Percentiles rank a stretch among this genome's conserved stretches.
Evolutionary conservation across 208 protist species (phyloP).

Genomic region (Leishmania aethiopica): DNA sequence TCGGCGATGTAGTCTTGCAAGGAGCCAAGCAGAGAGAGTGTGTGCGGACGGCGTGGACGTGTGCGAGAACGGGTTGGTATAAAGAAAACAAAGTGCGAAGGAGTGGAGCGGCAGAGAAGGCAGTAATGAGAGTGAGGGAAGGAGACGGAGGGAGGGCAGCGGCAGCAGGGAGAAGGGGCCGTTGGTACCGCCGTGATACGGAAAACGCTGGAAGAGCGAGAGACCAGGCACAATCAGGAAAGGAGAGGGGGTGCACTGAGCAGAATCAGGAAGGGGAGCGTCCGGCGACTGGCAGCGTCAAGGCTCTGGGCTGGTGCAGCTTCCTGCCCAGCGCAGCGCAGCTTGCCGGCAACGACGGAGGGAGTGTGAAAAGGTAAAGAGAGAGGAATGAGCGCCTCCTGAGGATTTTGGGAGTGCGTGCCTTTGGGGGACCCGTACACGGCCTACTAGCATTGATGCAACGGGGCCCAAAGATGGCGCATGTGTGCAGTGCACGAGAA

Average conservation of each 20-base stretch:
- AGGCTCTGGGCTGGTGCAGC: neutral
- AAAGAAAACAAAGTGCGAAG: neutral
- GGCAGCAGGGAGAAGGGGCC: neutral
- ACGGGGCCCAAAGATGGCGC: neutral
- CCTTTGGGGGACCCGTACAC: neutral
- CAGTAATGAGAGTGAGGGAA: neutral
- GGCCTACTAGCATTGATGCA: neutral
- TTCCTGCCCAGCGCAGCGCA: neutral
- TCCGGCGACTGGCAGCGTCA: neutral
- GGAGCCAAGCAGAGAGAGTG: slow-evolving; percentile 4
- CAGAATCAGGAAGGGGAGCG: neutral
- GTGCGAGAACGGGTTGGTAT: neutral
- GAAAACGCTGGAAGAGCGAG: neutral
- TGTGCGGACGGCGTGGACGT: neutral
- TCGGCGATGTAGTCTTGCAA: slow-evolving; percentile 7
- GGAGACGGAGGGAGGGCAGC: neutral
- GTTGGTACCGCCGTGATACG: neutral
- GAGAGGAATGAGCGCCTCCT: neutral
- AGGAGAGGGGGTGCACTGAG: neutral
- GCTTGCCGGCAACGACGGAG: neutral
- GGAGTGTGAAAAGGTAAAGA: neutral
- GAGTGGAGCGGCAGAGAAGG: neutral
- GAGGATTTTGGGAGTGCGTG: neutral
- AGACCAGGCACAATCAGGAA: neutral
- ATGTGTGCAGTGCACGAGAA: neutral